Evolutionary conservation across 495 filamentous ascomycete species (phyloP), one percentile per base, ranked within the genome.

Genomic region (Penicillium soppii): DNA sequence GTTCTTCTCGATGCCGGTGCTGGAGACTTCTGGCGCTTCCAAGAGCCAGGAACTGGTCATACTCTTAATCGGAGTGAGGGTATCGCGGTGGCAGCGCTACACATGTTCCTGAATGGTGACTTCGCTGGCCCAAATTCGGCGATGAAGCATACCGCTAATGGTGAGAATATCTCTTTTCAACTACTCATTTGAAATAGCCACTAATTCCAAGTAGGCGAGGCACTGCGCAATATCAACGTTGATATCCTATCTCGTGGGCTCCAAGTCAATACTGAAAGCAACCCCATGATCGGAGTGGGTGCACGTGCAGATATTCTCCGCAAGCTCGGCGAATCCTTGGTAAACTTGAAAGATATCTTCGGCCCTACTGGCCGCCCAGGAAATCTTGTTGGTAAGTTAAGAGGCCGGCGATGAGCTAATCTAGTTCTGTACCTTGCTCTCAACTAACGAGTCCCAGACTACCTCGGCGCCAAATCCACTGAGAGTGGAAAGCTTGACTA

Each of bases 1-100:
- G 91, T 96, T 13, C 75, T 96, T 36, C 80, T 96, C 5, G 91
- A 96, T 66, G 91, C 91, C 4, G 91, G 91, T 4, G 90, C 91
- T 1, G 91, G 91, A 20, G 88, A 86, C 12, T 69, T 74, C 21
- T 96, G 91, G 91, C 65, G 66, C 3, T 84, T 78, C 50, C 70
- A 65, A 1, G 80, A 80, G 57, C 76, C 78, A 7, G 70, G 67
- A 27, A 76, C 71, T 6, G 77, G 71, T 13, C 60, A 68, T 27
- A 49, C 68, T 1, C 81, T 77, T 44, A 70, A 63, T 5, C 64
- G 81, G n/a, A 82, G 79, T 50, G 81, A 84, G 49, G 81, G 81
- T 10, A 80, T 84, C 33, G 81, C 81, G 1, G 80, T 84, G 4
- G 79, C 81, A 1, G 76, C 76, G 40, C 55, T 82, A 22, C 76